Evolutionary conservation across 1,284 basidiomycete species (phyloP), one percentile per base, ranked within the genome.

Genomic region (Wallemia hederae): DNA sequence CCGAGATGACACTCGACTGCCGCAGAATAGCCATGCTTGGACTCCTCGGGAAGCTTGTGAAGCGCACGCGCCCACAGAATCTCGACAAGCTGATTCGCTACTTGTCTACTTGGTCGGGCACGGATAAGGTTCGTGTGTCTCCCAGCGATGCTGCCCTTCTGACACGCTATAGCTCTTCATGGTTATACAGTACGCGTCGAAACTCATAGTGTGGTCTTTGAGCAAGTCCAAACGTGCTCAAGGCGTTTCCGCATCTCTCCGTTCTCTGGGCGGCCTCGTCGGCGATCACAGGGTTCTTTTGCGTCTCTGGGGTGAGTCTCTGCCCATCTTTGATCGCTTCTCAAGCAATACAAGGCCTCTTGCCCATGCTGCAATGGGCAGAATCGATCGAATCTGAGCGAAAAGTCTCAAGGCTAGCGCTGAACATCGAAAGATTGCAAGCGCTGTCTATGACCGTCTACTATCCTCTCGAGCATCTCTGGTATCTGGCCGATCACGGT

Each of bases 381-480:
- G 64, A 65, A 58, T 64, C 64, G 24, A 62, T 67, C 24, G 64
- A 67, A 49, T 17, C 14, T 59, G 62, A 65, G 29, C 63, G 62
- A 2, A 60, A 49, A 49, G 39, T 49, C 9, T 63, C 15, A 55
- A 62, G 17, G 60, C 63, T 27, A 61, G 64, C 24, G 58, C 77
- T 80, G 60, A 83, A 77, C 9, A 82, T 88, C 59, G 83, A 88
- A 66, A 79, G 83, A 26, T 72, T 85, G 9, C 85, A 88, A 68
- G 83, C 80, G 22, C 84, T 83, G 80, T 78, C 81, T 0, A 86
- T 88, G 84, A 72, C 88, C 22, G 76, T 74, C 1, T 88, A 83
- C 72, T 88, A 83, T 66, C 84, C 83, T 1, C 74, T 88, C 60
- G 84, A 88, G 66, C 83, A 87, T 66, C 69, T 83, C 28, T 81